phyloP scores from a whole-genome alignment of 371 early-diverging fungal species.

The Phascolomyces articulosus region DNA sequence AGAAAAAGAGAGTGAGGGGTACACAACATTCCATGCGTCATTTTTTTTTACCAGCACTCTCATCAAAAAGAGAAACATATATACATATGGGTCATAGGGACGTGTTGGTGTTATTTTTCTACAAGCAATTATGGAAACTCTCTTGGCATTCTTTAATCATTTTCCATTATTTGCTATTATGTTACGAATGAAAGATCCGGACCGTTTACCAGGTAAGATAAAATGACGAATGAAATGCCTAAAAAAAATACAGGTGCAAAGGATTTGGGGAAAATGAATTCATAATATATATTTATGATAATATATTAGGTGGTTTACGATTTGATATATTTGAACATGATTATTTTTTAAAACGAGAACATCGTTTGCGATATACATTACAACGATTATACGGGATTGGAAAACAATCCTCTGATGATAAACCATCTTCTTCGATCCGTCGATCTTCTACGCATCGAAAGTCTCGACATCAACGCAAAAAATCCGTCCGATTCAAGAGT shows the following conservation, averaged over 20 bases:
- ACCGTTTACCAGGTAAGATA: slow-evolving; percentile 77
- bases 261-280: not conserved
- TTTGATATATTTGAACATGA: slow-evolving; percentile 49
- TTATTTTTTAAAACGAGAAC: slow-evolving; percentile 31
- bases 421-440: not conserved
- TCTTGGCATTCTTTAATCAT: slow-evolving; percentile 89
- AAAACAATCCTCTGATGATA: not conserved
- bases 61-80: not conserved
- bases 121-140: slow-evolving; percentile 81
- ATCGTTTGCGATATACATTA: slow-evolving; percentile 14
- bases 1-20: not conserved
- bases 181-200: slow-evolving; percentile 87
- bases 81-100: slow-evolving; percentile 31
- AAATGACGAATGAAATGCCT: not conserved
- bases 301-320: slow-evolving; percentile 44
- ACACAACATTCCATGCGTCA: no score
- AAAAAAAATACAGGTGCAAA: not conserved
- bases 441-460: not conserved
- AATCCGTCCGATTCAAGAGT: slow-evolving; percentile 16
- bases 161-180: slow-evolving; percentile 93
- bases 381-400: not conserved
- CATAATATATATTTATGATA: not conserved
- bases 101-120: slow-evolving; percentile 81
- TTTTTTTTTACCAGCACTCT: no score
- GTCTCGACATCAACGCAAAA: slow-evolving; percentile 3